Percentiles rank a stretch among this genome's conserved stretches.
phyloP scores from a whole-genome alignment of 164 flowering plant species.

The Vitis rotundifolia region DNA sequence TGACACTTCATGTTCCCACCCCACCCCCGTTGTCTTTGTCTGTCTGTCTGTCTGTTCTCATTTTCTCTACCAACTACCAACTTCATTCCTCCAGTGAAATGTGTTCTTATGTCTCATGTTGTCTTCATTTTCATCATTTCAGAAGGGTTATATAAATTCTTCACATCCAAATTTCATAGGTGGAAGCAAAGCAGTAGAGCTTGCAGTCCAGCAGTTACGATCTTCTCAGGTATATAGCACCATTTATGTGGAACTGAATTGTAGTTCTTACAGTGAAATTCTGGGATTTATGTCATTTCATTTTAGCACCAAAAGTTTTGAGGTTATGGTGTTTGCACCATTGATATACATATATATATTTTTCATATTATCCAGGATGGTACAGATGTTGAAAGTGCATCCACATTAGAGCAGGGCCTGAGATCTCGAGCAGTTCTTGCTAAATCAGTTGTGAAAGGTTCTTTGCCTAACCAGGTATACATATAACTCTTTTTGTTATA shows the following conservation, averaged over 20 bases:
- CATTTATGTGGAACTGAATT: slow-evolving; percentile 1
- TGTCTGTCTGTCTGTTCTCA: too few relatives aligned
- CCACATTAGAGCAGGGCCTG: slow-evolving; percentile 16
- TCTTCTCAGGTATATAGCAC: slow-evolving; percentile 23
- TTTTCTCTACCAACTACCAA: too few relatives aligned
- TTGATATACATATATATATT: background rate
- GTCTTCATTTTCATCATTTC: slow-evolving; percentile 1
- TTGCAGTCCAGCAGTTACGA: slow-evolving; percentile 37
- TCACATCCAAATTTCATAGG: slow-evolving; percentile 64
- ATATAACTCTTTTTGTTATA: background rate
- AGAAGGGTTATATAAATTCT: slow-evolving; percentile 60
- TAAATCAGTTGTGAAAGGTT: slow-evolving; percentile 23
- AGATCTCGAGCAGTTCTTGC: slow-evolving; percentile 18
- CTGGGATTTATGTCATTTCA: background rate
- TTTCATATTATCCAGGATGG: slow-evolving; percentile 16
- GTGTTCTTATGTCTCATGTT: background rate
- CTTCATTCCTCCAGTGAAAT: too few relatives aligned
- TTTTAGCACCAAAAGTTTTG: background rate
- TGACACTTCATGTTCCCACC: too few relatives aligned
- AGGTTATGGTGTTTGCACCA: slow-evolving; percentile 2
- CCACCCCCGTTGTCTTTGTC: too few relatives aligned
- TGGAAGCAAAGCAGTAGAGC: slow-evolving; percentile 54
- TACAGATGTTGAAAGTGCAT: slow-evolving; percentile 20
- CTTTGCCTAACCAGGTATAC: slow-evolving; percentile 20
- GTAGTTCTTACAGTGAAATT: background rate